Base-by-base conservation (phyloP, 441 rosid species). In the Pelargonium australe region DNA sequence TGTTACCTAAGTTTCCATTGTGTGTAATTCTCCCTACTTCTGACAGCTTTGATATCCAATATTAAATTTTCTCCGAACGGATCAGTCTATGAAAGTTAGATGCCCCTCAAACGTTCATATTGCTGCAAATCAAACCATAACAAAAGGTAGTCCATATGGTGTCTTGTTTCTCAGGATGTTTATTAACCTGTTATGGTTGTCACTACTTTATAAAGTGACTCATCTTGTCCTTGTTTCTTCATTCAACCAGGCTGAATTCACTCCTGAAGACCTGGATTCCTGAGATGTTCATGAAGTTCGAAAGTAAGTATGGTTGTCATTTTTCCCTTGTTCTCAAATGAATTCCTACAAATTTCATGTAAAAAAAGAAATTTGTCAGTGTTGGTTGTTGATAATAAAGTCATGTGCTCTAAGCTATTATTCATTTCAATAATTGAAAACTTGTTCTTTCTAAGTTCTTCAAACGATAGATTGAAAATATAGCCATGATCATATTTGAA, bases 21-120 rank as follows among this genome's bases (percentile, higher is more conserved):
- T 9, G 23, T 9, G 4, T 53, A 12, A 14, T 12, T 53, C 14
- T 53, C 20, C 72, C 51, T 74, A 20, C 23, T 20, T 68, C 65
- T 75, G 68, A 70, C 76, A 88, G 94, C 76, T 86, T 88, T 64
- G 86, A 85, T 69, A 80, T 85, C 68, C 87, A 86, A 76, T 73
- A 72, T 28, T 86, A 88, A 0, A 72, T 85, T 71, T 86, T 88
- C 80, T 77, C 76, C 6, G 73, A 76, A 60, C 73, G 62, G 81
- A 76, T 64, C 77, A 72, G 34, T 83, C 83, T 86, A 4, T 85
- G 89, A 86, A 80, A 75, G 70, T 77, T 89, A 41, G 91, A 83
- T 70, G 75, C 68, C 78, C 81, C 13, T 66, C 82, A 23, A 70
- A 74, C 41, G 64, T 89, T 89, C 66, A 76, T 70, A 25, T 64